These are phyloP conservation scores for Leccinum boreale DNA, from an alignment of 768 basidiomycete genomes.

Conservation along the genomic window DNA sequence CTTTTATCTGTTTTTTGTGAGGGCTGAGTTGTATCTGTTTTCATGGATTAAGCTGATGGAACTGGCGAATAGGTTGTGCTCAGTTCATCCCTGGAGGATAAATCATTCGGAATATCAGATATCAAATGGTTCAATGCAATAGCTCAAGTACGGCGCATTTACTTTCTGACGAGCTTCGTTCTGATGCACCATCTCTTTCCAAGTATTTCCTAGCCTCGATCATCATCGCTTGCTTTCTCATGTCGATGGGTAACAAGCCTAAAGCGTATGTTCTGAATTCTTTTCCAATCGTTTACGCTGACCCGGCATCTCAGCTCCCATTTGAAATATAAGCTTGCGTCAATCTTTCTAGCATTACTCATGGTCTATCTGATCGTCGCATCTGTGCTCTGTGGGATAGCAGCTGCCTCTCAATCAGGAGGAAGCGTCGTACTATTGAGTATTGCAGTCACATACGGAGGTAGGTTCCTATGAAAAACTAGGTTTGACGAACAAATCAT, in stretches of 20 bases:
- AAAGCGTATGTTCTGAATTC: constrained; percentile 50
- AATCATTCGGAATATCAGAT: constrained; percentile 56
- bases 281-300: background rate
- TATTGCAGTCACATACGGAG: constrained; percentile 80
- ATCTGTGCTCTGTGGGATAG: constrained; percentile 76
- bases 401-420: constrained; percentile 66
- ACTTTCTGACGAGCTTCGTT: background rate
- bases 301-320: constrained; percentile 17
- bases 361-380: constrained; percentile 84
- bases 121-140: constrained; percentile 75
- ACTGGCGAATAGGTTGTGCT: constrained; percentile 61
- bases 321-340: constrained; percentile 76
- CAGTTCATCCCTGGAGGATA: constrained; percentile 82
- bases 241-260: constrained; percentile 95
- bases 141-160: constrained; percentile 51
- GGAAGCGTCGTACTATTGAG: constrained; percentile 78
- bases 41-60: background rate
- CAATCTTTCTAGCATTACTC: constrained; percentile 68
- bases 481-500: background rate
- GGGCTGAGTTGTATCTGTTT: constrained; percentile 17
- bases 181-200: background rate
- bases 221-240: constrained; percentile 85
- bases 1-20: constrained; percentile 90
- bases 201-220: constrained; percentile 83
- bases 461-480: constrained; percentile 35